Base-by-base conservation (phyloP, 2,329 filamentous ascomycete genomes). In the Penicillium sp. region DNA sequence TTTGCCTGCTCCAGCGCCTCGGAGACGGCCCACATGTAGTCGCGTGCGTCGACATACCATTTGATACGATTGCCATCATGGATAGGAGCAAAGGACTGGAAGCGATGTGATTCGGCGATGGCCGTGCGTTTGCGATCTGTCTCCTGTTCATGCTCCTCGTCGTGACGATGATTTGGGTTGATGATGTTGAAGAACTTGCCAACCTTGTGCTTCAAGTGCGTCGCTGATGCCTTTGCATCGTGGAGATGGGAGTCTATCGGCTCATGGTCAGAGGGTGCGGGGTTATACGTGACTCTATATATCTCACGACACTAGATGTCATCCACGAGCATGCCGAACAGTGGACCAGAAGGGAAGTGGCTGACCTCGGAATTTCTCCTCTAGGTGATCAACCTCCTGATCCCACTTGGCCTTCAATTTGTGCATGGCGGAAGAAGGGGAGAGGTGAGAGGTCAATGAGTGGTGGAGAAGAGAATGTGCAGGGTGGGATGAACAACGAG, bases 11-110 rank as follows among this genome's bases (percentile, higher is more conserved):
- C 90, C n/a, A 97, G 76, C 0, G 90, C 91, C 32, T 85, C 82
- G 0, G 90, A 94, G 9, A 98, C 90, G 13, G 93, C 85, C 84
- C 90, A 95, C 67, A 93, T 94, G 69, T 98, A 98, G 71, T 97
- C 87, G 52, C 90, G 79, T 3, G 90, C 93, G 65, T 97, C 93
- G 9, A 97, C 88, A 70, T 96, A 97, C 90, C 91, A 98, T 73
- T 97, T 97, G 65, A 93, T 77, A 49, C 86, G 77, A 67, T 97
- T 96, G 27, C 84, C 86, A 9, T 91, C 83, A 38, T 85, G 83
- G 65, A 91, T 85, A 0, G 91, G 91, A 34, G 94, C 94, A 70
- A 87, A 98, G 4, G 88, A 95, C n/a, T 86, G 68, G 73, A 90
- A 97, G 37, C 91, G 84, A 65, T 97, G 84, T 11, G 80, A 77